phyloP scores from a whole-genome alignment of 164 flowering plant species.

The Chimonanthus salicifolius region DNA sequence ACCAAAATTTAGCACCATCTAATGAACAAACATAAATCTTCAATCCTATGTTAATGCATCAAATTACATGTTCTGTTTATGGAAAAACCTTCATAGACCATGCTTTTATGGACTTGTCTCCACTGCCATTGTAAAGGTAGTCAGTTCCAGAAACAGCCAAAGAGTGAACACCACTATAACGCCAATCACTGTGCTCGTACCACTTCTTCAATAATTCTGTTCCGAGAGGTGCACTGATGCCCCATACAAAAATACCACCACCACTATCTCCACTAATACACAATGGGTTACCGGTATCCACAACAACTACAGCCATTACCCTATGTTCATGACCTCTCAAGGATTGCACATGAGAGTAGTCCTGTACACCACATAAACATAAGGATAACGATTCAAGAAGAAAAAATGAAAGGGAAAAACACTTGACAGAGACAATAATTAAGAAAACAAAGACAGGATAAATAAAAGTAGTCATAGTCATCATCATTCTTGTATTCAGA shows the following conservation, averaged over 20 bases:
- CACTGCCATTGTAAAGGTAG: conserved; percentile 78
- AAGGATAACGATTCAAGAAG: background rate
- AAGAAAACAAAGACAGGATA: background rate
- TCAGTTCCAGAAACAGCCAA: conserved; percentile 48
- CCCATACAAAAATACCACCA: conserved; percentile 82
- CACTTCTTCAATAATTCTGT: conserved; percentile 57
- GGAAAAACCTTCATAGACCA: conserved; percentile 71
- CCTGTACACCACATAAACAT: conserved; percentile 37
- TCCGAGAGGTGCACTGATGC: conserved; percentile 27
- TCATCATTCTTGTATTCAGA: background rate
- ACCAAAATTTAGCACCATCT: background rate
- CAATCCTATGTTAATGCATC: background rate
- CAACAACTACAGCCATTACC: conserved; percentile 58
- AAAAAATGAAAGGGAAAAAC: background rate
- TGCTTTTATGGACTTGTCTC: conserved; percentile 80
- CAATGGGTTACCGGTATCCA: conserved; percentile 49
- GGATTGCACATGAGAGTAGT: conserved; percentile 63
- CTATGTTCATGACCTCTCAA: conserved; percentile 82
- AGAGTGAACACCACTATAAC: conserved; percentile 89
- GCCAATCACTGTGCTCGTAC: conserved; percentile 88
- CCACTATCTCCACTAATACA: conserved; percentile 86
- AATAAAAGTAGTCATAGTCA: background rate
- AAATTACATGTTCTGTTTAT: background rate
- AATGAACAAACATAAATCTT: background rate
- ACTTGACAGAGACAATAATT: background rate